These are phyloP conservation scores for Parasitella parasitica DNA, from an alignment of 371 early-diverging fungal species.

Conservation along the genomic window DNA sequence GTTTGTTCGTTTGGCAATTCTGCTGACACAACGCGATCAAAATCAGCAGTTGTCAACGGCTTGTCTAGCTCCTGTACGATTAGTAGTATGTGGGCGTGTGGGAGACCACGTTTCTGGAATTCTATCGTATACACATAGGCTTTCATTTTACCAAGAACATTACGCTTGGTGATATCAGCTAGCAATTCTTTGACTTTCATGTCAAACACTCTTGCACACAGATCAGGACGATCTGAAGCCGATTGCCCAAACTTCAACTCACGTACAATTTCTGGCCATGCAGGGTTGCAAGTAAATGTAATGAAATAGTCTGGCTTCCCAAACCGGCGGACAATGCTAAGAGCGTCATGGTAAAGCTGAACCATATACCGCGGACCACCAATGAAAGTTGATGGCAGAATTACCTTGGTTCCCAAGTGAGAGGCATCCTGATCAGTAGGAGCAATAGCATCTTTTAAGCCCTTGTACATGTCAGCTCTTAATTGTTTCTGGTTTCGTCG, in stretches of 20 bases:
- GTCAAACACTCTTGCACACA: slow-evolving; percentile 20
- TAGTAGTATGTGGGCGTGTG: slow-evolving; percentile 5
- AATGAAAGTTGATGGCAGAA: slow-evolving; percentile 17
- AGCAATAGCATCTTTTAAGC: background rate
- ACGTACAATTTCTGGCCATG: slow-evolving; percentile 26
- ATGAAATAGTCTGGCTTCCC: slow-evolving; percentile 33
- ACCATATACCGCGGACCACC: slow-evolving; percentile 30
- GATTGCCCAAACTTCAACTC: slow-evolving; percentile 10
- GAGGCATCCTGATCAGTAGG: background rate
- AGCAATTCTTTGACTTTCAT: slow-evolving; percentile 25
- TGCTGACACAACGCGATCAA: background rate
- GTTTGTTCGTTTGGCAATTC: slow-evolving; percentile 1
- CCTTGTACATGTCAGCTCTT: background rate
- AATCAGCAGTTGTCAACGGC: background rate
- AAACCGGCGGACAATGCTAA: slow-evolving; percentile 21
- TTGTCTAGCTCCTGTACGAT: background rate
- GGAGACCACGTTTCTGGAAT: slow-evolving; percentile 34
- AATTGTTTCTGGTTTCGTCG: background rate
- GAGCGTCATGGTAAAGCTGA: slow-evolving; percentile 31
- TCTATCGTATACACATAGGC: slow-evolving; percentile 15
- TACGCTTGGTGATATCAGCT: slow-evolving; percentile 20
- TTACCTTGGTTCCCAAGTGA: background rate
- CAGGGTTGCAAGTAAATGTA: slow-evolving; percentile 39
- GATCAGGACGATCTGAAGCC: slow-evolving; percentile 19
- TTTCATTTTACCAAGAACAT: slow-evolving; percentile 12